A percentile compares a stretch with the other conserved stretches of the same genome.
Conservation (phyloP, 768 basidiomycete genomes). For the Pulveroboletus ravenelii region DNA sequence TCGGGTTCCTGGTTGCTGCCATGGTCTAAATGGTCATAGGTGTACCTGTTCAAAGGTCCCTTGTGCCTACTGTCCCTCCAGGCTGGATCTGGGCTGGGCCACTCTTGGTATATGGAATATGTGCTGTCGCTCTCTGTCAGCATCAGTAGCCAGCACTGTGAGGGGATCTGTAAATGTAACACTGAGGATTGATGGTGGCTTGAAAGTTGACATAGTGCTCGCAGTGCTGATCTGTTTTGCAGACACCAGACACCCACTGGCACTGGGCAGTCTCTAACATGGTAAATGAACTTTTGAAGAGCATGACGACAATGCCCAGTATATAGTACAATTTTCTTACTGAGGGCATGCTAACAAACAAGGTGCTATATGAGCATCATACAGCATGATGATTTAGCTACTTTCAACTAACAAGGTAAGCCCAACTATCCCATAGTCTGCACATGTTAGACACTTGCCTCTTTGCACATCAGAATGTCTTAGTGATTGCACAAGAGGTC, state of each 20-base stretch:
- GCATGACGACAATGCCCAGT: too few relatives aligned
- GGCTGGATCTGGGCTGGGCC: too few relatives aligned
- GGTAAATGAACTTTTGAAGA: too few relatives aligned
- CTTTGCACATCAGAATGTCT: conserved; percentile 31
- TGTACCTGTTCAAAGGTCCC: too few relatives aligned
- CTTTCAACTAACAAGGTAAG: conserved; percentile 9
- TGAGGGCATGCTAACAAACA: too few relatives aligned
- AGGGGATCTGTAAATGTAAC: conserved; percentile 28
- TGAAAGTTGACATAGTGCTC: conserved; percentile 44
- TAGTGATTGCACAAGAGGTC: conserved; percentile 54
- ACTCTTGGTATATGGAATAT: too few relatives aligned
- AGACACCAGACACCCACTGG: conserved; percentile 11
- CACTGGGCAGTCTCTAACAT: too few relatives aligned
- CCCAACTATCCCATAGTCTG: not conserved
- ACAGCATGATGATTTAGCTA: conserved; percentile 21
- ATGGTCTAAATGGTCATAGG: too few relatives aligned
- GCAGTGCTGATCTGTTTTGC: conserved; percentile 43
- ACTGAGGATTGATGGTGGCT: conserved; percentile 34
- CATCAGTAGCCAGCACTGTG: conserved; percentile 13
- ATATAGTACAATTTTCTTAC: too few relatives aligned
- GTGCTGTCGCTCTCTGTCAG: conserved; percentile 27
- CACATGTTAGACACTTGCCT: conserved; percentile 19
- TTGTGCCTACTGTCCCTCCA: too few relatives aligned
- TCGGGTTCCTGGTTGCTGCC: too few relatives aligned
- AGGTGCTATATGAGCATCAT: too few relatives aligned